phyloP scores from a whole-genome alignment of 75 land plant genomes.

The Cryptomeria japonica region DNA sequence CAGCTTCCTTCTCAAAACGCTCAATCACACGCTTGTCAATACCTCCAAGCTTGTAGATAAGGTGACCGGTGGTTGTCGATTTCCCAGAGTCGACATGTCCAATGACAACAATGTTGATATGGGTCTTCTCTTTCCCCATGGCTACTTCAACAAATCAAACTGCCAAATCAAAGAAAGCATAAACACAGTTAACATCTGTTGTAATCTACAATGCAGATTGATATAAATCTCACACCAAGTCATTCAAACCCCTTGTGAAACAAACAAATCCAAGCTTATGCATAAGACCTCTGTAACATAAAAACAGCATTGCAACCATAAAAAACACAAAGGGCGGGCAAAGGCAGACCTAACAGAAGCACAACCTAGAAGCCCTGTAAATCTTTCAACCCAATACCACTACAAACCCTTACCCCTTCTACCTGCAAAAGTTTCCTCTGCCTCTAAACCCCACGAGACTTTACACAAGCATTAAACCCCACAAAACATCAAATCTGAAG shows the following conservation, averaged over 20 bases:
- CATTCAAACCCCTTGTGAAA: neutral
- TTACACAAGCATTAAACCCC: neutral
- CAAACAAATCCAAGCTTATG: too few relatives aligned
- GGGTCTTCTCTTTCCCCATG: slow-evolving; percentile 49
- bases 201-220: neutral
- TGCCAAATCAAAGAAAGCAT: neutral
- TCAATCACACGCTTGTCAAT: slow-evolving; percentile 41
- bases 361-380: too few relatives aligned
- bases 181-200: neutral
- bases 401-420: too few relatives aligned
- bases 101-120: slow-evolving; percentile 53
- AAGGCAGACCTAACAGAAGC: too few relatives aligned
- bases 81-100: slow-evolving; percentile 47
- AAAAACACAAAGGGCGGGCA: too few relatives aligned
- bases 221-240: neutral
- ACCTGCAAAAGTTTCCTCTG: too few relatives aligned
- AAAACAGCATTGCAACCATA: too few relatives aligned
- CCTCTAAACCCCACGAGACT: too few relatives aligned
- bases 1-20: slow-evolving; percentile 30
- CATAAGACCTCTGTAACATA: too few relatives aligned
- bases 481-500: neutral
- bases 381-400: too few relatives aligned
- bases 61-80: slow-evolving; percentile 40
- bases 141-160: neutral
- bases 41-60: slow-evolving; percentile 43